Percentiles rank a stretch among this genome's conserved stretches.
These are phyloP conservation scores for Psilocybe subaeruginosa DNA, from an alignment of 768 basidiomycete genomes.

Conservation along the genomic window DNA sequence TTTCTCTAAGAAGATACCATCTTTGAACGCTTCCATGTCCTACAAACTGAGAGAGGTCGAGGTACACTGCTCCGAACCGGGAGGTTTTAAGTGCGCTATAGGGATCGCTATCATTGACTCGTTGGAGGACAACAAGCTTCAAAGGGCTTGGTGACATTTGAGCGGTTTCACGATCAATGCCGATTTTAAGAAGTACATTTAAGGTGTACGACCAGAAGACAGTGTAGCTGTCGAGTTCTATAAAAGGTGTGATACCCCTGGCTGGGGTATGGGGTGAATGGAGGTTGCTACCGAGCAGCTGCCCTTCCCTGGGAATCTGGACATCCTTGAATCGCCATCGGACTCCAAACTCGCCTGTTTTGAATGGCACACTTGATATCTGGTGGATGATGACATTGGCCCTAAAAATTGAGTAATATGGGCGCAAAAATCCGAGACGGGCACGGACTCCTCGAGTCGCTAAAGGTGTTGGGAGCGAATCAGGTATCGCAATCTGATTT, in stretches of 20 bases:
- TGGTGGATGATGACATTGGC: background rate
- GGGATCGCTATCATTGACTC: background rate
- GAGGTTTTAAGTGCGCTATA: background rate
- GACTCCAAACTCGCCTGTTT: background rate
- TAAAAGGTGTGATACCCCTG: background rate
- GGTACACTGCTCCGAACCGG: background rate
- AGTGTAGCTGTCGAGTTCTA: background rate
- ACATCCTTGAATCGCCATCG: background rate
- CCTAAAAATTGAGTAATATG: background rate
- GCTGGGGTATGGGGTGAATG: background rate
- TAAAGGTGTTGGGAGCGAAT: no score
- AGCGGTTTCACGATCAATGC: background rate
- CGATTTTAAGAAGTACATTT: background rate
- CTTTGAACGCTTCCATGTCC: background rate
- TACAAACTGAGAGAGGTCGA: background rate
- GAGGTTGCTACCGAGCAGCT: background rate
- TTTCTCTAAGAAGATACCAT: background rate
- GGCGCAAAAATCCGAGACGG: background rate
- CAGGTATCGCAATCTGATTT: no score
- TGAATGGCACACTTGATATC: background rate
- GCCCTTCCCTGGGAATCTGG: background rate
- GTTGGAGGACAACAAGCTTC: background rate
- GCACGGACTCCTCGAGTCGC: background rate
- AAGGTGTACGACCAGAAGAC: background rate
- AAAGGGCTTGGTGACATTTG: background rate